Conservation (phyloP, 148 eudicot genomes). For the Spergularia bocconei region DNA sequence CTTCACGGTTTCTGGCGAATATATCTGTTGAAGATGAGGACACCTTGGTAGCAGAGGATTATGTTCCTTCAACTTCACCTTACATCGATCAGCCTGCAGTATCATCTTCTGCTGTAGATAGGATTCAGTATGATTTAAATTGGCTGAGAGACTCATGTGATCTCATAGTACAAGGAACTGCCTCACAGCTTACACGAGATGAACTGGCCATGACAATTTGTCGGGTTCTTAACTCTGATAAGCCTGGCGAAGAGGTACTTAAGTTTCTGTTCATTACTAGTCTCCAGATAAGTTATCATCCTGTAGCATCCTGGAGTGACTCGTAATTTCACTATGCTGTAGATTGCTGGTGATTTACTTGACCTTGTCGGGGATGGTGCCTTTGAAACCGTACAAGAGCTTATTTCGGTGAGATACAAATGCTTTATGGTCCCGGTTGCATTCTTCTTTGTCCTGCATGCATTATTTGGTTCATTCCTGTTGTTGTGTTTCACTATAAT, state of each 20-base stretch:
- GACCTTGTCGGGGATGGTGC: slow-evolving; percentile 94
- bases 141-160: slow-evolving; percentile 83
- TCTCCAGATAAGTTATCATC: slow-evolving; percentile 6
- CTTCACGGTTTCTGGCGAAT: slow-evolving; percentile 78
- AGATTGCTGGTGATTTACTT: slow-evolving; percentile 95
- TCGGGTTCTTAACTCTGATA: slow-evolving; percentile 86
- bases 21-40: slow-evolving; percentile 60
- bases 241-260: slow-evolving; percentile 94
- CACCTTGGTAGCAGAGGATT: slow-evolving; percentile 35
- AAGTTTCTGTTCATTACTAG: not conserved
- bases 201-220: slow-evolving; percentile 91
- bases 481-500: not conserved
- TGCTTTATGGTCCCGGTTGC: slow-evolving; percentile 3
- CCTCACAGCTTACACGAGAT: slow-evolving; percentile 84
- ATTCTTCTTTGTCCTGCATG: not conserved
- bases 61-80: slow-evolving; percentile 43
- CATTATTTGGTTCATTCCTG: not conserved
- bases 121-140: slow-evolving; percentile 59
- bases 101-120: slow-evolving; percentile 27
- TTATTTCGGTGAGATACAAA: slow-evolving; percentile 54
- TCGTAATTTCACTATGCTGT: slow-evolving; percentile 22
- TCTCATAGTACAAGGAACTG: slow-evolving; percentile 57
- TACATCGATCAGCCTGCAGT: slow-evolving; percentile 45
- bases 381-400: slow-evolving; percentile 90
- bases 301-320: slow-evolving; percentile 2